phyloP scores from a whole-genome alignment of 2,329 filamentous ascomycete species.

The Xylariales sp. region DNA sequence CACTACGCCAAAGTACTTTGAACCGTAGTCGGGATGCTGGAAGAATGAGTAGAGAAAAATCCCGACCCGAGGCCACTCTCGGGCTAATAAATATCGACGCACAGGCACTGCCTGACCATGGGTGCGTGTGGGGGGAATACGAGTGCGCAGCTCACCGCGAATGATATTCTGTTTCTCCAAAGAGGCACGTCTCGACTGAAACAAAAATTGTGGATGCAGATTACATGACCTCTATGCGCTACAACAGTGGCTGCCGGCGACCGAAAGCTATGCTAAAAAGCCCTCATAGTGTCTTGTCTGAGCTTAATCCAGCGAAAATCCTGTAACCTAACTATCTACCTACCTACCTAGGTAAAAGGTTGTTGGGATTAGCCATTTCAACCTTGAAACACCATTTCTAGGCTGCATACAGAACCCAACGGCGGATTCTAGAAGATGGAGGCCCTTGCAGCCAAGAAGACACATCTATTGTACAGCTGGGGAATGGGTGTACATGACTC shows the following conservation, averaged over 20 bases:
- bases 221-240: not conserved
- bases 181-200: not conserved
- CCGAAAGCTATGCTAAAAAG: not conserved
- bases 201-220: not conserved
- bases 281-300: not conserved
- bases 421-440: not conserved
- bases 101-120: not conserved
- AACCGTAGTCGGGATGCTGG: not conserved
- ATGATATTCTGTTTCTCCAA: not conserved
- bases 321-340: not conserved
- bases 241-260: not conserved
- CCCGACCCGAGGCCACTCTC: too few species aligned
- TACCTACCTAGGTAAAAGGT: too few species aligned
- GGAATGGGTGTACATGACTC: not conserved
- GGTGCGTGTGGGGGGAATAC: slow-evolving; percentile 9
- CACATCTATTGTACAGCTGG: not conserved
- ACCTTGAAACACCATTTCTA: not conserved
- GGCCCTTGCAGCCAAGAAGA: not conserved
- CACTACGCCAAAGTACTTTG: not conserved
- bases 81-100: slow-evolving; percentile 10
- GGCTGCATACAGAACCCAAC: not conserved
- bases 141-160: not conserved
- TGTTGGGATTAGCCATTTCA: not conserved
- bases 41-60: not conserved
- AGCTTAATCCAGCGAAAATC: not conserved